These are phyloP conservation scores for Phytophthora citricola DNA, from an alignment of 352 stramenopile species.

Conservation along the genomic window DNA sequence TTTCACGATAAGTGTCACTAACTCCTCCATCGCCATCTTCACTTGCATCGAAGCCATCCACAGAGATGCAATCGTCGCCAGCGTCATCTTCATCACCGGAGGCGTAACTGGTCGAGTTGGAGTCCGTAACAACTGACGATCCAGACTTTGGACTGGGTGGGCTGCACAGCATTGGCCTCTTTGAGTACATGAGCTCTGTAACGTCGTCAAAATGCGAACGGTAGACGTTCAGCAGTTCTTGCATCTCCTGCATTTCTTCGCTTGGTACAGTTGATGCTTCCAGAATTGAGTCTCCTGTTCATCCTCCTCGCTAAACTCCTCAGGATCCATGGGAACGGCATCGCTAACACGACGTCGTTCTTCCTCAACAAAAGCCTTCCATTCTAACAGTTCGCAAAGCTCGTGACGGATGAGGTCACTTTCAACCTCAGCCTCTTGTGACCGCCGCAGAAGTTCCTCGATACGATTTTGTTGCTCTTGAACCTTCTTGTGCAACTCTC, in stretches of 20 bases:
- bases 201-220: conserved; percentile 72
- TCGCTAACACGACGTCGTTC: conserved; percentile 48
- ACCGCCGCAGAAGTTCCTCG: conserved; percentile 34
- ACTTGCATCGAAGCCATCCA: conserved; percentile 43
- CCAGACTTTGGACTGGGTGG: conserved; percentile 59
- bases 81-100: conserved; percentile 60
- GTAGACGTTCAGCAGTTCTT: conserved; percentile 75
- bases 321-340: conserved; percentile 20
- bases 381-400: conserved; percentile 75
- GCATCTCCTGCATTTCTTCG: conserved; percentile 55
- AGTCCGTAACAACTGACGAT: conserved; percentile 74
- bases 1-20: conserved; percentile 56
- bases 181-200: conserved; percentile 59
- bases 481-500: conserved; percentile 53
- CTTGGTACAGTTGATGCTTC: conserved; percentile 35
- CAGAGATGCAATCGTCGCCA: conserved; percentile 39
- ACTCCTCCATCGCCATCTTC: conserved; percentile 39
- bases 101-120: conserved; percentile 66
- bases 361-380: conserved; percentile 70
- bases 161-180: conserved; percentile 51
- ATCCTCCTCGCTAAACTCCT: conserved; percentile 33
- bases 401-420: conserved; percentile 76
- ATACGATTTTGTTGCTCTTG: conserved; percentile 44
- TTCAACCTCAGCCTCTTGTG: conserved; percentile 64
- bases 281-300: conserved; percentile 21